phyloP scores from a whole-genome alignment of 2,329 filamentous ascomycete genomes.

The Gaeumannomyces tritici region DNA sequence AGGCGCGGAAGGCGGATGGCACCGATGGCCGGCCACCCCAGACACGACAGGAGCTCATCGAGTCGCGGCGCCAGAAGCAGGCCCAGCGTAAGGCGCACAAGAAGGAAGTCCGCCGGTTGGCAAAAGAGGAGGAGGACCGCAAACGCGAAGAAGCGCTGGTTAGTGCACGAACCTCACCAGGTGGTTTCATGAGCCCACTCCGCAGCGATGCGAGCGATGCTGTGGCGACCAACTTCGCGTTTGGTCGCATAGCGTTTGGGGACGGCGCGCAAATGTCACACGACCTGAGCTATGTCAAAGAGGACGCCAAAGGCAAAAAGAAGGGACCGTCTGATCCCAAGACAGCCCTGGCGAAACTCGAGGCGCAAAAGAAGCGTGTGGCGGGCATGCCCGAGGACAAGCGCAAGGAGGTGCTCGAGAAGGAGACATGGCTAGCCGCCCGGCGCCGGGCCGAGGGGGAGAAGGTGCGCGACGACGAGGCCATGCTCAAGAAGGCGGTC shows the following conservation, averaged over 20 bases:
- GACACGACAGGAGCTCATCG: slow-evolving; percentile 85
- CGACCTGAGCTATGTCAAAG: slow-evolving; percentile 51
- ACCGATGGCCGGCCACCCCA: slow-evolving; percentile 72
- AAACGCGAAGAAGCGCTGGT: slow-evolving; percentile 53
- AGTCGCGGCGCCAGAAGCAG: slow-evolving; percentile 79
- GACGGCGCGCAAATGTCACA: slow-evolving; percentile 76
- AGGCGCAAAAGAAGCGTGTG: slow-evolving; percentile 78
- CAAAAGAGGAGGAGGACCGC: slow-evolving; percentile 69
- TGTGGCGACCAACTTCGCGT: slow-evolving; percentile 57
- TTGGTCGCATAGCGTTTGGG: slow-evolving; percentile 82
- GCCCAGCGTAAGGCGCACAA: slow-evolving; percentile 80
- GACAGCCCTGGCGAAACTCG: slow-evolving; percentile 74
- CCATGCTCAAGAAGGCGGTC: slow-evolving; percentile 82
- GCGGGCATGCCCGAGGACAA: slow-evolving; percentile 68
- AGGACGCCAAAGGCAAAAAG: slow-evolving; percentile 42
- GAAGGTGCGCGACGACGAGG: slow-evolving; percentile 78
- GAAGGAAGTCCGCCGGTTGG: slow-evolving; percentile 69
- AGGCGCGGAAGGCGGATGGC: slow-evolving; percentile 78
- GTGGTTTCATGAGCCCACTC: slow-evolving; percentile 44
- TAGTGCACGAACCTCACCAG: slow-evolving; percentile 50
- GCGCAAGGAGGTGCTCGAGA: slow-evolving; percentile 79
- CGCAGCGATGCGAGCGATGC: slow-evolving; percentile 15
- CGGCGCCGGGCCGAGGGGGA: slow-evolving; percentile 74
- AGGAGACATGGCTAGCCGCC: slow-evolving; percentile 88
- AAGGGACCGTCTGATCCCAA: slow-evolving; percentile 79